Base-by-base conservation (phyloP, 495 filamentous ascomycete species). In the Penicillium fimorum region DNA sequence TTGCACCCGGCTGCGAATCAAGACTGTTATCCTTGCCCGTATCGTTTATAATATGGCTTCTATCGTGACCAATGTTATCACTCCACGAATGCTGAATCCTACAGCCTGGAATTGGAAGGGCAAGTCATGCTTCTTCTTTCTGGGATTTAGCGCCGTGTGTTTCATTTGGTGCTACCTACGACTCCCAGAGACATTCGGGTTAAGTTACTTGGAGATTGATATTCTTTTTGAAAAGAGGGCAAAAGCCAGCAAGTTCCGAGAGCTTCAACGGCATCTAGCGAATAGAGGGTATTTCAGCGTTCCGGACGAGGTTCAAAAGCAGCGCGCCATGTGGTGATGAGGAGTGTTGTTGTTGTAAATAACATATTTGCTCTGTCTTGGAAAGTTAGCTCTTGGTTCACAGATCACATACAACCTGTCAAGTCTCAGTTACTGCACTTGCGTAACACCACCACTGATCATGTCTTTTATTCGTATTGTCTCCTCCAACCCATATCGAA, bases 91-190 rank as follows among this genome's bases (percentile, higher is more conserved):
- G 47, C 57, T 80, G 47, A 75, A 71, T 33, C 66, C 75, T 2
- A 64, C 60, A 1, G 68, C 65, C 18, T 74, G 72, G 63, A 72
- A 79, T 37, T 70, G 71, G 63, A 30, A 48, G 9, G 73, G 70
- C 0, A 75, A 78, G 54, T 68, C 74, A 0, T 71, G 59, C 0
- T 76, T 70, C 61, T 75, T 76, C 53, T 74, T 70, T 67, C 64
- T 55, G 24, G 65, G 38, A 1, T 64, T 59, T 6, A 48, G 46
- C 7, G 53, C 66, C 15, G 27, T 70, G 15, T 60, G 56, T 12
- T 57, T 63, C 20, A 27, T 69, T 8, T 78, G 73, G 72, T 35
- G 32, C 32, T 35, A 35, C 5, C 32, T 35, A 12, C 32, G 32
- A 35, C 32, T 35, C 4, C 32, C 32, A 1, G 32, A 35, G 32